Percentiles rank a stretch among this genome's conserved stretches.
These are phyloP conservation scores for Pythium biforme DNA, from an alignment of 352 stramenopile genomes.

Conservation along the genomic window DNA sequence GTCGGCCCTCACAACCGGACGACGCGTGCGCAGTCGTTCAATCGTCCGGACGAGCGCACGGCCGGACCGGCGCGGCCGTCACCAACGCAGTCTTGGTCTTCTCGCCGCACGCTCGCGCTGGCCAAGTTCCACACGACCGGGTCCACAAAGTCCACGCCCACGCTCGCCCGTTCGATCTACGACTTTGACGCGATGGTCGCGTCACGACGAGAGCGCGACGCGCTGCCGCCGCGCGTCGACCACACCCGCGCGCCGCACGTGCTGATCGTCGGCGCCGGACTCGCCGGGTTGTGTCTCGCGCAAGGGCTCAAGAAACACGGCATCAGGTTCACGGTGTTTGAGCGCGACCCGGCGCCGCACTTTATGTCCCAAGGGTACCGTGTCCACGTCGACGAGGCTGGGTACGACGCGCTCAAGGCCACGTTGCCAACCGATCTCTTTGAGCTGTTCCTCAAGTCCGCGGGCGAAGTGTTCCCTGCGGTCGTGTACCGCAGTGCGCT, in stretches of 20 bases:
- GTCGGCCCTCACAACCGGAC: background rate
- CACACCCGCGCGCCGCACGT: slow-evolving; percentile 10
- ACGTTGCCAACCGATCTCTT: slow-evolving; percentile 43
- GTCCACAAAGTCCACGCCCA: background rate
- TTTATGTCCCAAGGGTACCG: slow-evolving; percentile 59
- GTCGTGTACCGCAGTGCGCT: slow-evolving; percentile 49
- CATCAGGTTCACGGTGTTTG: slow-evolving; percentile 68
- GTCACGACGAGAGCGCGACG: background rate
- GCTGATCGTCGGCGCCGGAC: slow-evolving; percentile 42
- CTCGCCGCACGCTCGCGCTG: background rate
- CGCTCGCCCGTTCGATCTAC: background rate
- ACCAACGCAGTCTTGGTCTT: background rate
- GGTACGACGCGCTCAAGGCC: slow-evolving; percentile 56
- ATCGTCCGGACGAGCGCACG: background rate
- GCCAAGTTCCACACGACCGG: background rate
- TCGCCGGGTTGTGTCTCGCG: slow-evolving; percentile 58
- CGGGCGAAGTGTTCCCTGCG: slow-evolving; percentile 45
- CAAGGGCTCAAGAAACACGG: slow-evolving; percentile 58
- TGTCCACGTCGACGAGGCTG: slow-evolving; percentile 53
- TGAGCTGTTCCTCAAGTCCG: slow-evolving; percentile 47
- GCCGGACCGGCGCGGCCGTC: no score
- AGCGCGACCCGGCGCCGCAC: slow-evolving; percentile 40
- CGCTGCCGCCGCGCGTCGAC: background rate
- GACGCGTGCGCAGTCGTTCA: background rate
- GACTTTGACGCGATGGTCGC: slow-evolving; percentile 5